Evolutionary conservation across 257 asterid species (phyloP).

Genomic region (Nicotiana undulata): DNA sequence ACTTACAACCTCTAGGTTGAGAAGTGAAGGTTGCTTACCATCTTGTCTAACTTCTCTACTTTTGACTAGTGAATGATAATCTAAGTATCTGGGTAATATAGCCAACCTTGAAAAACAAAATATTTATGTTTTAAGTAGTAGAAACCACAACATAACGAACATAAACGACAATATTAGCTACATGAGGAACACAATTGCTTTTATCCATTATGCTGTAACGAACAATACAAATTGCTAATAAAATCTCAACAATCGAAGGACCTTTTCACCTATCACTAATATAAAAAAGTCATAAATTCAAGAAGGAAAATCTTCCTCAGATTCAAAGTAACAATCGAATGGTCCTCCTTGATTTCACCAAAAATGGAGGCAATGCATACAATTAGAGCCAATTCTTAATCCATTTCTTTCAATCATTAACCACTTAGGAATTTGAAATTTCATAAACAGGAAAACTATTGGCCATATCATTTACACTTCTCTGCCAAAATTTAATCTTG

Average conservation of each 20-base stretch:
- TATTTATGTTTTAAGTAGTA: not conserved
- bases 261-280: not conserved
- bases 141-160: not conserved
- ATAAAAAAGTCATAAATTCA: not conserved
- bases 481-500: not conserved
- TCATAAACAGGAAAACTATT: not conserved
- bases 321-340: not conserved
- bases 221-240: not conserved
- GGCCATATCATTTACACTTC: not conserved
- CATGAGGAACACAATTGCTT: not conserved
- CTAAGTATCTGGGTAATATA: not conserved
- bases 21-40: no score
- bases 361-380: not conserved
- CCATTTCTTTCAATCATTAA: not conserved
- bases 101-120: not conserved
- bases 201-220: not conserved
- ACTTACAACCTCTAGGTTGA: no score
- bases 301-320: not conserved
- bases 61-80: not conserved
- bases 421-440: not conserved
- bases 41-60: not conserved
- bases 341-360: not conserved
- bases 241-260: not conserved
- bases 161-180: not conserved
- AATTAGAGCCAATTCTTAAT: not conserved